Conservation (phyloP, 2,329 filamentous ascomycete species). For the Macroventuria anomochaeta region DNA sequence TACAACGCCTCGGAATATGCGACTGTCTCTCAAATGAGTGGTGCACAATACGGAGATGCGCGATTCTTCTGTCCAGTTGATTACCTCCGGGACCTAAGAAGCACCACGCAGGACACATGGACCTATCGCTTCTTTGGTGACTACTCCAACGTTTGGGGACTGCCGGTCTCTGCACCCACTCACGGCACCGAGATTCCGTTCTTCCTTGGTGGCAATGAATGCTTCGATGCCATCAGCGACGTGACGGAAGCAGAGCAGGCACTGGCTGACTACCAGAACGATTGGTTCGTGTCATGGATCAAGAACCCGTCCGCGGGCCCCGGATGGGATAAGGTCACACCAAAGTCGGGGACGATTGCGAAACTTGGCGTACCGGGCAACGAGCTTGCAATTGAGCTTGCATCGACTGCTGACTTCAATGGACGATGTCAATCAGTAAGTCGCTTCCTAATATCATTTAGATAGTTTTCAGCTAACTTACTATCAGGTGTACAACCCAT, state of each 20-base stretch:
- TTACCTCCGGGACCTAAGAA: slow-evolving; percentile 50
- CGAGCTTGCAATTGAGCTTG: slow-evolving; percentile 39
- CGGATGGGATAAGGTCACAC: slow-evolving; percentile 49
- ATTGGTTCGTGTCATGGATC: slow-evolving; percentile 55
- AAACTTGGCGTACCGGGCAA: slow-evolving; percentile 48
- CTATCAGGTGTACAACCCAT: slow-evolving; percentile 27
- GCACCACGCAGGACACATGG: slow-evolving; percentile 50
- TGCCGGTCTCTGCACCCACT: slow-evolving; percentile 46
- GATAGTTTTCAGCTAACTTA: not conserved
- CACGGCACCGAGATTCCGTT: slow-evolving; percentile 55
- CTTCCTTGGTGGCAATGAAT: slow-evolving; percentile 56
- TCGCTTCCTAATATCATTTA: not conserved
- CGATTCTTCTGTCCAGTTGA: slow-evolving; percentile 53
- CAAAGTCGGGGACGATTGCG: slow-evolving; percentile 38
- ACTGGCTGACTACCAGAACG: slow-evolving; percentile 52
- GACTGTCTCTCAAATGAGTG: slow-evolving; percentile 52
- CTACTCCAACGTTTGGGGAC: slow-evolving; percentile 49
- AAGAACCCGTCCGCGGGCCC: slow-evolving; percentile 53
- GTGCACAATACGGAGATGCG: slow-evolving; percentile 54
- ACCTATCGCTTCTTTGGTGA: slow-evolving; percentile 54
- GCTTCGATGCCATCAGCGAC: slow-evolving; percentile 42
- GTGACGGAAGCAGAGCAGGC: slow-evolving; percentile 52
- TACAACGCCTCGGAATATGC: slow-evolving; percentile 48
- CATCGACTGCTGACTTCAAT: slow-evolving; percentile 44
- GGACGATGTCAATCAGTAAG: slow-evolving; percentile 40